A percentile compares a stretch with the other conserved stretches of the same genome.
phyloP scores from a whole-genome alignment of 805 yeast genomes.

The Wickerhamomyces tratensis region DNA sequence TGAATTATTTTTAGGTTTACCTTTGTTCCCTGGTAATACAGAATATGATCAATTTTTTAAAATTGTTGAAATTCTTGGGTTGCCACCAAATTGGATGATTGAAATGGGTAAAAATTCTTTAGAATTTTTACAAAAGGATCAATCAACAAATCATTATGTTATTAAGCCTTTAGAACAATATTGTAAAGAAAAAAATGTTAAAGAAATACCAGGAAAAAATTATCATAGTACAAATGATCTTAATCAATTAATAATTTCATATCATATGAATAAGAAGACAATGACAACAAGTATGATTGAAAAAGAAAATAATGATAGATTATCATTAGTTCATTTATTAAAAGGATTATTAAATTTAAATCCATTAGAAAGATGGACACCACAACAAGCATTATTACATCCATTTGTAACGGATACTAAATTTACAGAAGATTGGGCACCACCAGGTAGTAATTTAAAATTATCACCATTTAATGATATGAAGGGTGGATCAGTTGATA shows the following conservation, averaged over 20 bases:
- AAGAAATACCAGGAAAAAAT: conserved; percentile 75
- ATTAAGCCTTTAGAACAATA: conserved; percentile 33
- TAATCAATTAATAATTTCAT: conserved; percentile 66
- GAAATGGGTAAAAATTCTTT: conserved; percentile 85
- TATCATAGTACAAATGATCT: conserved; percentile 64
- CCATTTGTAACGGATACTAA: conserved; percentile 71
- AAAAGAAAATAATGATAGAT: conserved; percentile 65
- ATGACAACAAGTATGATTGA: conserved; percentile 41
- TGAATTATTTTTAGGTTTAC: conserved; percentile 84
- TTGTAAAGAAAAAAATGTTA: conserved; percentile 39
- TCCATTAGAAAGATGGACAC: conserved; percentile 94
- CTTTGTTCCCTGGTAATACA: conserved; percentile 89
- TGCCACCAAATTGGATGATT: conserved; percentile 93
- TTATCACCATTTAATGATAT: too few species aligned
- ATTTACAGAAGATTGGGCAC: conserved; percentile 44
- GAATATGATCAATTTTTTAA: conserved; percentile 86
- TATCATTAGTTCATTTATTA: conserved; percentile 66
- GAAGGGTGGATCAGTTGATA: too few species aligned
- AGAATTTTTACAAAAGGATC: conserved; percentile 37
- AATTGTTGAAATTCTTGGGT: conserved; percentile 72
- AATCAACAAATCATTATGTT: conserved; percentile 6
- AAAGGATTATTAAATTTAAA: conserved; percentile 70
- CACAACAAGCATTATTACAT: conserved; percentile 88
- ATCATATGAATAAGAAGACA: conserved; percentile 54
- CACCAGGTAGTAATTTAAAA: conserved; percentile 28